phyloP scores from a whole-genome alignment of 148 eudicot genomes.

The Vaccinium myrtillus region DNA sequence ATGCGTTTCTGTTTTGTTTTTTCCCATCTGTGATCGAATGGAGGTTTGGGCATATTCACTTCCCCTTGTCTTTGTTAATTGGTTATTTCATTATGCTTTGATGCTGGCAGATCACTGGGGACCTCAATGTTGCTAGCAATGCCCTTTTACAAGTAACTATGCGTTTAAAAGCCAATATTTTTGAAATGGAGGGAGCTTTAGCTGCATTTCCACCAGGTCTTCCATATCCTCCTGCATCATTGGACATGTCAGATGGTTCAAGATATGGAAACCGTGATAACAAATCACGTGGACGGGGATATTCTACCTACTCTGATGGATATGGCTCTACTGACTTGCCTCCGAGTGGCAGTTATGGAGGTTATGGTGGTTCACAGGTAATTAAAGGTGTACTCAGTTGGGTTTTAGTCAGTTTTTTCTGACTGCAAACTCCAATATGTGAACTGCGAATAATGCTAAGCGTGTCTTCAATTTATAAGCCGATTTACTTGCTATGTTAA shows the following conservation, averaged over 20 bases:
- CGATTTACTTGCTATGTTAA: neutral
- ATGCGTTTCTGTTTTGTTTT: neutral
- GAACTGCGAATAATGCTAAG: neutral
- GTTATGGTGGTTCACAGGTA: constrained; percentile 83
- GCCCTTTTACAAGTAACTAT: constrained; percentile 73
- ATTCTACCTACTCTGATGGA: constrained; percentile 57
- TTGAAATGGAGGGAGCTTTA: constrained; percentile 74
- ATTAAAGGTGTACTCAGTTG: neutral
- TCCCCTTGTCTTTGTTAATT: neutral
- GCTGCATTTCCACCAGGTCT: constrained; percentile 46
- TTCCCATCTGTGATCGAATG: neutral
- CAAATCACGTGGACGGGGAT: constrained; percentile 57
- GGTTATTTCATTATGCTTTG: neutral
- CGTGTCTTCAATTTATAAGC: neutral
- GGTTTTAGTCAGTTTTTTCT: neutral
- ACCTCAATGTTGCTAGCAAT: constrained; percentile 59
- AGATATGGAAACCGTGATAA: constrained; percentile 65
- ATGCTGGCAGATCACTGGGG: constrained; percentile 72
- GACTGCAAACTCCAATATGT: neutral
- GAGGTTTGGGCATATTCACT: neutral
- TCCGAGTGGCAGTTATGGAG: constrained; percentile 47
- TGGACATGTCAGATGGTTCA: constrained; percentile 42
- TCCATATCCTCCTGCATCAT: constrained; percentile 56
- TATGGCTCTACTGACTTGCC: constrained; percentile 52
- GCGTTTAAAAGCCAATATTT: constrained; percentile 69